These are phyloP conservation scores for Sedum album DNA, from an alignment of 164 flowering plant species.

Conservation along the genomic window DNA sequence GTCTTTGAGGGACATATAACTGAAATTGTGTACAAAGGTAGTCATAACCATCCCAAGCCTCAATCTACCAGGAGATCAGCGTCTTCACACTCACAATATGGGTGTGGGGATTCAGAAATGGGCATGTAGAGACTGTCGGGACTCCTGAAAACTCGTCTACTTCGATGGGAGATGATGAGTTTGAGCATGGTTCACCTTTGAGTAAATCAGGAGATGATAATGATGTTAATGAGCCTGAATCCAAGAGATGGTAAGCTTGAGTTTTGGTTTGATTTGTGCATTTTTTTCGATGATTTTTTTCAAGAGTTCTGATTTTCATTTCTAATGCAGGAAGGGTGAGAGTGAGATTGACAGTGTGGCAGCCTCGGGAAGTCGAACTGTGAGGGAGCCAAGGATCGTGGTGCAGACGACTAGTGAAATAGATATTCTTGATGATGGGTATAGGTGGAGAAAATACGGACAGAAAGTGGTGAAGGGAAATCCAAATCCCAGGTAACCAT, in stretches of 20 bases:
- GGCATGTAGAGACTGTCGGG: constrained; percentile 34
- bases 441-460: constrained; percentile 11
- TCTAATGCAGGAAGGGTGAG: constrained; percentile 9
- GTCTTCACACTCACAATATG: constrained; percentile 11
- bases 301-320: not conserved
- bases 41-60: constrained; percentile 72
- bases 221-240: constrained; percentile 8
- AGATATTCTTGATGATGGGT: constrained; percentile 9
- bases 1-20: constrained; percentile 69
- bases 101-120: constrained; percentile 11
- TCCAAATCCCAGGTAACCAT: constrained; percentile 10
- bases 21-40: constrained; percentile 74
- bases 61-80: constrained; percentile 54
- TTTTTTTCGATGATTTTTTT: not conserved
- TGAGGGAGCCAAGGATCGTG: constrained; percentile 10
- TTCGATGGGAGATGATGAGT: constrained; percentile 64
- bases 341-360: constrained; percentile 2
- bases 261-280: not conserved
- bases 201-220: constrained; percentile 48
- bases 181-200: constrained; percentile 41
- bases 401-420: constrained; percentile 11
- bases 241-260: constrained; percentile 10
- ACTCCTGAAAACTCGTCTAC: constrained; percentile 64
- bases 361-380: constrained; percentile 10
- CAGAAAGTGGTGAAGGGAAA: constrained; percentile 11